Percentiles rank a stretch among this genome's conserved stretches.
Conservation (phyloP, 257 asterid species). For the Coffea canephora region DNA sequence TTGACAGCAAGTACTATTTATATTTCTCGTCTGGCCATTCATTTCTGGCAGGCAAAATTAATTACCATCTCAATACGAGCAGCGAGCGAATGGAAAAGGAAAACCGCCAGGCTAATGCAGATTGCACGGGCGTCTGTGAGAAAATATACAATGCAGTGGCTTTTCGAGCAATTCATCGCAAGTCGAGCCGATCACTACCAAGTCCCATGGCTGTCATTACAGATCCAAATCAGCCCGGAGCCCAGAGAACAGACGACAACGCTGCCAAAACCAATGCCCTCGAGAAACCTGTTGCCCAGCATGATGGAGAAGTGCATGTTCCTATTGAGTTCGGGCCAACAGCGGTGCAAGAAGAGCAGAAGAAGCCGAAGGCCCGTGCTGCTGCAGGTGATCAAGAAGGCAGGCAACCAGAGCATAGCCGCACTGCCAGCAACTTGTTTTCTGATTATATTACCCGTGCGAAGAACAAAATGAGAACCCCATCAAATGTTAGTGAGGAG, state of each 20-base stretch:
- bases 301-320: neutral
- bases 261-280: neutral
- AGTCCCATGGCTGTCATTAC: neutral
- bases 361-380: neutral
- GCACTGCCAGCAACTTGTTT: conserved; percentile 13
- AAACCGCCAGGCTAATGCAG: neutral
- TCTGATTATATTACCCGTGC: conserved; percentile 31
- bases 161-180: neutral
- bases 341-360: neutral
- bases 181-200: neutral
- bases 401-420: neutral
- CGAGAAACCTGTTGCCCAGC: neutral
- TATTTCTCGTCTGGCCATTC: neutral
- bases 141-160: conserved; percentile 4
- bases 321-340: neutral
- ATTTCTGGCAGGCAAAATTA: neutral
- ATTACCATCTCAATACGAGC: neutral
- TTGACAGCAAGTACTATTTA: neutral
- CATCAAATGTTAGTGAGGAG: conserved; percentile 29
- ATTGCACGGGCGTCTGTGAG: neutral
- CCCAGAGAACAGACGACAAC: neutral
- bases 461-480: conserved; percentile 32
- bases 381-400: neutral
- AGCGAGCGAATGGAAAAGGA: conserved; percentile 2
- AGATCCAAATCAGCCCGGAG: neutral